These are phyloP conservation scores for Bretschneidera sinensis DNA, from an alignment of 345 rosid species.

Conservation along the genomic window DNA sequence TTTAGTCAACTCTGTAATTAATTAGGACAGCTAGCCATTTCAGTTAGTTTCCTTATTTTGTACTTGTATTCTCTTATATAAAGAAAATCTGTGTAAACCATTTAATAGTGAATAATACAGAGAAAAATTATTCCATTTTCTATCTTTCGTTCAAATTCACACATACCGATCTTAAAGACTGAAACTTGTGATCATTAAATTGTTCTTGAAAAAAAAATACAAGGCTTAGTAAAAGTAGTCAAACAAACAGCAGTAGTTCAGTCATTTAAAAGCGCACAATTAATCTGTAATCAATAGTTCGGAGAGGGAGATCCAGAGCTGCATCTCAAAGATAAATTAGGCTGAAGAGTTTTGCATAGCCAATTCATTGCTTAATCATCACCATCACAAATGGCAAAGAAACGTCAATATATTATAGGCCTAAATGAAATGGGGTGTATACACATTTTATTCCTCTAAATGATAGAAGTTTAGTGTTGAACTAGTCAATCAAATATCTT, in stretches of 20 bases:
- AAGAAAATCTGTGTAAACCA: too few relatives aligned
- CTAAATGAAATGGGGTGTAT: not conserved
- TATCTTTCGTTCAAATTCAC: too few relatives aligned
- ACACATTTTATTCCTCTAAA: slow-evolving; percentile 3
- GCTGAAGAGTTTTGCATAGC: not conserved
- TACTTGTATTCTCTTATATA: too few relatives aligned
- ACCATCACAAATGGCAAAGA: not conserved
- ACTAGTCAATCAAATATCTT: not conserved
- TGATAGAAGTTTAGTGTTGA: not conserved
- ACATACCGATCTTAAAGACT: not conserved
- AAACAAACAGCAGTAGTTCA: not conserved
- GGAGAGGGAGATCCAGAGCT: not conserved
- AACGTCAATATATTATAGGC: not conserved
- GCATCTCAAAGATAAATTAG: too few relatives aligned
- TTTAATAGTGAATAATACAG: too few relatives aligned
- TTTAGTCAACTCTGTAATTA: too few relatives aligned
- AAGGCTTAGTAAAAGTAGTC: not conserved
- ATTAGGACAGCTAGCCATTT: too few relatives aligned
- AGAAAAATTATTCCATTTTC: too few relatives aligned
- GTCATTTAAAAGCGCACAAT: not conserved
- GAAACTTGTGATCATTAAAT: not conserved
- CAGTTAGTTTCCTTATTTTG: too few relatives aligned
- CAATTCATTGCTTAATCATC: not conserved
- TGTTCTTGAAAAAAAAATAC: not conserved
- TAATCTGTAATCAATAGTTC: not conserved